Evolutionary conservation across 441 rosid genomes (phyloP).

Genomic region (Corymbia calophylla): DNA sequence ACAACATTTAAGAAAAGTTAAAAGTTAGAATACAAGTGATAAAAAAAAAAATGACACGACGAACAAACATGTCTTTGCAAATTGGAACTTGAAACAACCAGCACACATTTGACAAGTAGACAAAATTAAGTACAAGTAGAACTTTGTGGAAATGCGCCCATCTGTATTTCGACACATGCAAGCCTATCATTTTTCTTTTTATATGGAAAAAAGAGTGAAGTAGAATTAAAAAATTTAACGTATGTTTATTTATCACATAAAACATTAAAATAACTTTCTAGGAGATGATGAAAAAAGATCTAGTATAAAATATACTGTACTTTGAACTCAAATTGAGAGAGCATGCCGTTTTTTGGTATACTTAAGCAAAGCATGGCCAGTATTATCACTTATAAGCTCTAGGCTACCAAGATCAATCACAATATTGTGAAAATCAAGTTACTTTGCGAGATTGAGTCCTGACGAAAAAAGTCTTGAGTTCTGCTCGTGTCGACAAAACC

Average conservation of each 20-base stretch:
- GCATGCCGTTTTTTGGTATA: fast-evolving
- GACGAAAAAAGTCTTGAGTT: background rate
- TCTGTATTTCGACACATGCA: background rate
- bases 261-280: background rate
- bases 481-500: fast-evolving
- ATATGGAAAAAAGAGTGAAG: background rate
- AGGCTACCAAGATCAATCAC: fast-evolving
- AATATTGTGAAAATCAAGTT: background rate
- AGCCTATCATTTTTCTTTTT: background rate
- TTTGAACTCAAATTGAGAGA: fast-evolving
- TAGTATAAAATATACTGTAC: fast-evolving
- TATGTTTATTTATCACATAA: fast-evolving
- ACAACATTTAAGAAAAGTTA: no score
- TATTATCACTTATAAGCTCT: background rate
- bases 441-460: background rate
- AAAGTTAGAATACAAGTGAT: no score
- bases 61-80: background rate
- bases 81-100: background rate
- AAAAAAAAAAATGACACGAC: background rate
- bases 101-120: background rate
- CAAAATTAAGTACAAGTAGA: background rate
- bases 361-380: background rate
- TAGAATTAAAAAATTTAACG: fast-evolving
- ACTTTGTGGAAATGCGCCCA: background rate
- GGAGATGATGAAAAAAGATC: background rate